Base-by-base conservation (phyloP, 306 rosid species). In the Arachis stenosperma region DNA sequence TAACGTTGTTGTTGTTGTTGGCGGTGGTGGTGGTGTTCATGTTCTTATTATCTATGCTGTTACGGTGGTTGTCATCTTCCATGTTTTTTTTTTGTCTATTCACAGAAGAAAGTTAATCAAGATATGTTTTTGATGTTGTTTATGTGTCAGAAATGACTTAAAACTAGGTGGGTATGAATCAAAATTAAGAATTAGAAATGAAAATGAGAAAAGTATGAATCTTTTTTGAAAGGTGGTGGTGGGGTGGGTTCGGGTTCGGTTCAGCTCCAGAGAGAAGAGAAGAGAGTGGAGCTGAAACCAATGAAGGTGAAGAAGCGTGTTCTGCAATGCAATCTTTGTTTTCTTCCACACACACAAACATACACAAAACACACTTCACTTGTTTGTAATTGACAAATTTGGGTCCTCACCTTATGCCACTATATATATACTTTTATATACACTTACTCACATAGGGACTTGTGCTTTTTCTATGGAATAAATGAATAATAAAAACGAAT, bases 201-300 rank as follows among this genome's bases (percentile, higher is more conserved):
- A 14, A 11, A 53, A 10, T 8, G 51, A 11, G 5, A 36, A 65
- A 22, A 4, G 70, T 29, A 36, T 61, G 6, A 29, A 9, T 5
- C 33, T 14, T 13, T 71, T 14, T 14, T 71, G 10, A 9, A 14
- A 10, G 15, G 7, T 5, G 56, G 27, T 11, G 55, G 55, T 17
- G 74, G 9, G 75, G 54, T 48, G 54, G 69, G 68, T 46, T 67
- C 37, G 14, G 69, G 68, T 46, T 58, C 27, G 67, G 69, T 79
- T 83, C 82, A 76, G 75, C 82, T 79, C 77, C 87, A 48, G 8
- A 66, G 33, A 33, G 37, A 33, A 33, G 37, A 33, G 37, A 33
- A 33, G 37, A 33, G 43, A 72, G 71, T 83, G 82, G 79, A 83
- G 87, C 82, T 79, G 79, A 71, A 79, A 75, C 77, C 74, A 65